Evolutionary conservation across 1,284 basidiomycete genomes (phyloP).

Genomic region (Boletus mariae): DNA sequence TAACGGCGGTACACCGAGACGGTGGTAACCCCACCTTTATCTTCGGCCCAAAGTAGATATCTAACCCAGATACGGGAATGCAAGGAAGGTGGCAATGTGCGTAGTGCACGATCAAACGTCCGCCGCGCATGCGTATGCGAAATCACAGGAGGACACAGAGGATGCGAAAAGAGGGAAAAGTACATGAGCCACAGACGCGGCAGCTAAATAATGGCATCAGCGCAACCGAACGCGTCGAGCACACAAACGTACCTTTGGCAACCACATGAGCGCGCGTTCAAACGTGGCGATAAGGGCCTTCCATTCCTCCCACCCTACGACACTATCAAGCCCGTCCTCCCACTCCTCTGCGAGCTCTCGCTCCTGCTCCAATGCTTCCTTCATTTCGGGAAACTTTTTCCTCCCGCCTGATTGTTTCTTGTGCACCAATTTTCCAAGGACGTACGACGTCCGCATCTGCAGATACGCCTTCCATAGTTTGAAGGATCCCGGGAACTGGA

Average conservation of each 20-base stretch:
- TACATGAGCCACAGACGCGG: slow-evolving; percentile 95
- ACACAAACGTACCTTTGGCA: slow-evolving; percentile 68
- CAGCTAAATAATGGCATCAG: slow-evolving; percentile 50
- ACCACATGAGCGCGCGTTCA: slow-evolving; percentile 92
- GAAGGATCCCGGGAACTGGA: slow-evolving; percentile 86
- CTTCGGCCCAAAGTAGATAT: slow-evolving; percentile 94
- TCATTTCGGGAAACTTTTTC: slow-evolving; percentile 87
- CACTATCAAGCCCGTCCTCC: slow-evolving; percentile 82
- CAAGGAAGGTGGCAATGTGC: slow-evolving; percentile 91
- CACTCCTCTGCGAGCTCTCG: slow-evolving; percentile 74
- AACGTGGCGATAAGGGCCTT: slow-evolving; percentile 82
- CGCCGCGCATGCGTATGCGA: slow-evolving; percentile 88
- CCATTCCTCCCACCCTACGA: slow-evolving; percentile 96
- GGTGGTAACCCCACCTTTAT: slow-evolving; percentile 78
- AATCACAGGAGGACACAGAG: slow-evolving; percentile 81
- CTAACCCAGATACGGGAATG: slow-evolving; percentile 92
- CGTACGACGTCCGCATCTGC: slow-evolving; percentile 78
- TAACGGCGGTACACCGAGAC: slow-evolving; percentile 90
- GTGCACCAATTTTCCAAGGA: slow-evolving; percentile 71
- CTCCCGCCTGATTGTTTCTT: slow-evolving; percentile 79
- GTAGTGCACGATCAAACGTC: slow-evolving; percentile 92
- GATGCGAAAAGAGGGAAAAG: slow-evolving; percentile 86
- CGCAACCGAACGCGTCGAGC: slow-evolving; percentile 6
- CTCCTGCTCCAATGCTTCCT: slow-evolving; percentile 84
- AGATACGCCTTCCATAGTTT: slow-evolving; percentile 96